Percentiles rank a stretch among this genome's conserved stretches.
Evolutionary conservation across 2,329 filamentous ascomycete genomes (phyloP).

Genomic region (Erysiphe pulchra): DNA sequence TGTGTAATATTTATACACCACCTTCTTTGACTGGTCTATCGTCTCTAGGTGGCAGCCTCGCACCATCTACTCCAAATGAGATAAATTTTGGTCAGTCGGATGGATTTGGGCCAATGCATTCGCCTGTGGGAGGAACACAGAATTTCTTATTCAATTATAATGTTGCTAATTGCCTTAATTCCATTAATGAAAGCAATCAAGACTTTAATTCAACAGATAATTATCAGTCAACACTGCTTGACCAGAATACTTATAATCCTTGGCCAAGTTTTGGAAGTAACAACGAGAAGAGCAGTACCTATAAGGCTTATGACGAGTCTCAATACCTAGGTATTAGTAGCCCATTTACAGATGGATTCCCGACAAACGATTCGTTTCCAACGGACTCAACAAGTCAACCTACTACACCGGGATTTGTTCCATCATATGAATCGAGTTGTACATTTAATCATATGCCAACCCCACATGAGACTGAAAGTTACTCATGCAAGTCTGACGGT

Average conservation of each 20-base stretch:
- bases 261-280: too few species aligned
- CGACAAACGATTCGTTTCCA: conserved; percentile 8
- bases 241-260: too few species aligned
- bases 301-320: too few species aligned
- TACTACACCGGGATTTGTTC: conserved; percentile 11
- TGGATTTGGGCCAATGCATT: too few species aligned
- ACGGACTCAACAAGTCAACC: conserved; percentile 9
- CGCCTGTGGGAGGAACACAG: too few species aligned
- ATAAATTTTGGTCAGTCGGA: too few species aligned
- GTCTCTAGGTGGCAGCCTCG: conserved; percentile 11
- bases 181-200: conserved; percentile 6
- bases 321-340: too few species aligned
- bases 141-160: not conserved
- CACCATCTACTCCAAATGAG: conserved; percentile 10
- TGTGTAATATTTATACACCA: conserved; percentile 6
- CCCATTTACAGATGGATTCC: conserved; percentile 3
- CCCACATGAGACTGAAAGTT: conserved; percentile 7
- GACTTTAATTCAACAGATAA: conserved; percentile 8
- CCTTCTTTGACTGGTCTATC: conserved; percentile 7
- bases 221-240: too few species aligned
- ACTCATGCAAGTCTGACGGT: conserved; percentile 6
- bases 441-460: conserved; percentile 8
- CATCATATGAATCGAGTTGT: conserved; percentile 8
- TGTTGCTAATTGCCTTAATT: conserved; percentile 6
- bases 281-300: too few species aligned